These are phyloP conservation scores for Tillandsia fasciculata DNA, from an alignment of 176 grass and related monocot species.

Conservation along the genomic window DNA sequence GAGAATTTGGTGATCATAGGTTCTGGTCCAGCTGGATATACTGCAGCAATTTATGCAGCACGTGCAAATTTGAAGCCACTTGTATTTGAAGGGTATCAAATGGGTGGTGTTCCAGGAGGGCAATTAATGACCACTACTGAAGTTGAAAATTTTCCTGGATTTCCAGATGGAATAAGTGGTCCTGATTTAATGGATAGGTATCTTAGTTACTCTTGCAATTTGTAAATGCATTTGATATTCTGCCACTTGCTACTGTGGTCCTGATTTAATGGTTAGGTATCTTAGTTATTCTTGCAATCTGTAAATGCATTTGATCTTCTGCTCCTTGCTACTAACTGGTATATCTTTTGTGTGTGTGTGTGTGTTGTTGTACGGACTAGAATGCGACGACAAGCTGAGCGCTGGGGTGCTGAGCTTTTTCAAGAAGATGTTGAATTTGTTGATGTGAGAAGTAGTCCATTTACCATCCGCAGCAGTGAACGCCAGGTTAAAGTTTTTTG, in stretches of 20 bases:
- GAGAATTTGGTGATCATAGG: constrained; percentile 98
- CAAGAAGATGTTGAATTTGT: constrained; percentile 97
- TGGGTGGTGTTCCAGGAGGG: constrained; percentile 83
- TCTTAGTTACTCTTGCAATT: neutral
- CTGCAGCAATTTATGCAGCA: constrained; percentile 83
- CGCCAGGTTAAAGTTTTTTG: constrained; percentile 49
- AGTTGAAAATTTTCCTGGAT: constrained; percentile 95
- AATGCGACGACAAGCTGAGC: constrained; percentile 85
- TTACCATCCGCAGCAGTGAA: constrained; percentile 61
- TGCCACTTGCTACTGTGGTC: constrained; percentile 11
- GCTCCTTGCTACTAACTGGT: constrained; percentile 5
- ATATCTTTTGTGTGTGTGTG: neutral
- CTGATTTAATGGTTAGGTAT: constrained; percentile 86
- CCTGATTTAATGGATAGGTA: constrained; percentile 99
- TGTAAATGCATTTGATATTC: constrained; percentile 9
- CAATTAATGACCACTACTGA: constrained; percentile 98
- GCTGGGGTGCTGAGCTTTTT: constrained; percentile 87
- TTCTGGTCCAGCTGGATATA: constrained; percentile 90
- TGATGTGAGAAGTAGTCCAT: constrained; percentile 66
- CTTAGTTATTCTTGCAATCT: neutral
- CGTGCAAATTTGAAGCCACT: constrained; percentile 91
- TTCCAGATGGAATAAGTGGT: constrained; percentile 84
- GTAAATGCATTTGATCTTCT: constrained; percentile 9
- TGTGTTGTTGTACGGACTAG: constrained; percentile 20
- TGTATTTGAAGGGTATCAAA: constrained; percentile 89